phyloP scores from a whole-genome alignment of 2,329 filamentous ascomycete species.

The Botrytis cinerea region DNA sequence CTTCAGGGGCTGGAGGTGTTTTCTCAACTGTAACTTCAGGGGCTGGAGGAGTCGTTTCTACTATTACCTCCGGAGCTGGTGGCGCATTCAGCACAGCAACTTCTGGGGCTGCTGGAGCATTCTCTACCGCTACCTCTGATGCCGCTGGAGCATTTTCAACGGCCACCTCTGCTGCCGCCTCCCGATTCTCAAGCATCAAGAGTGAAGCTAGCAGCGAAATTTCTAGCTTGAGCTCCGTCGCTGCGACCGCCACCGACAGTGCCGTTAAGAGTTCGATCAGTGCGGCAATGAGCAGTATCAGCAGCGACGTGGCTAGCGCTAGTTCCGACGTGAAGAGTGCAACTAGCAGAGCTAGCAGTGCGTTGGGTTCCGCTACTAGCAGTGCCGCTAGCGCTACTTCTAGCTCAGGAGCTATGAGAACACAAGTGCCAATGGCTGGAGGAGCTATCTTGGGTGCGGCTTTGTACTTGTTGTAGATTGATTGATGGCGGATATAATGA shows the following conservation, averaged over 20 bases:
- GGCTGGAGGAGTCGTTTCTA: background rate
- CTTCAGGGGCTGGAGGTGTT: background rate
- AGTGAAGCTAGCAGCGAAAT: slow-evolving; percentile 16
- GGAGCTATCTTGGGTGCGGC: slow-evolving; percentile 19
- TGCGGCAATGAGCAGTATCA: slow-evolving; percentile 17
- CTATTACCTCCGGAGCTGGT: background rate
- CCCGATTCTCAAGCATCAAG: slow-evolving; percentile 2
- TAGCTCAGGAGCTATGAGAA: slow-evolving; percentile 22
- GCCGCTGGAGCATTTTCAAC: background rate
- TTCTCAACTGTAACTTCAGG: background rate
- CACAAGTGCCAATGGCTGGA: slow-evolving; percentile 21
- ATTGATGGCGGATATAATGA: slow-evolving; percentile 7
- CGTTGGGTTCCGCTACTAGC: background rate
- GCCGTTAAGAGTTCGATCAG: slow-evolving; percentile 20
- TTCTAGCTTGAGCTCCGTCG: slow-evolving; percentile 18
- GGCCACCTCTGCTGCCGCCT: slow-evolving; percentile 11
- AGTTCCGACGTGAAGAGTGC: background rate
- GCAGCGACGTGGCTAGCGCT: slow-evolving; percentile 8
- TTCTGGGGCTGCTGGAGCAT: background rate
- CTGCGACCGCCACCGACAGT: slow-evolving; percentile 11
- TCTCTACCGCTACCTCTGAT: background rate
- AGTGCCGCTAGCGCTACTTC: slow-evolving; percentile 13
- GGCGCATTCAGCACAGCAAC: slow-evolving; percentile 1
- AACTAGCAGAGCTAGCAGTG: slow-evolving; percentile 16
- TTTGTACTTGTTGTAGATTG: slow-evolving; percentile 22